These are phyloP conservation scores for Geranium incanum DNA, from an alignment of 441 rosid species.

Conservation along the genomic window DNA sequence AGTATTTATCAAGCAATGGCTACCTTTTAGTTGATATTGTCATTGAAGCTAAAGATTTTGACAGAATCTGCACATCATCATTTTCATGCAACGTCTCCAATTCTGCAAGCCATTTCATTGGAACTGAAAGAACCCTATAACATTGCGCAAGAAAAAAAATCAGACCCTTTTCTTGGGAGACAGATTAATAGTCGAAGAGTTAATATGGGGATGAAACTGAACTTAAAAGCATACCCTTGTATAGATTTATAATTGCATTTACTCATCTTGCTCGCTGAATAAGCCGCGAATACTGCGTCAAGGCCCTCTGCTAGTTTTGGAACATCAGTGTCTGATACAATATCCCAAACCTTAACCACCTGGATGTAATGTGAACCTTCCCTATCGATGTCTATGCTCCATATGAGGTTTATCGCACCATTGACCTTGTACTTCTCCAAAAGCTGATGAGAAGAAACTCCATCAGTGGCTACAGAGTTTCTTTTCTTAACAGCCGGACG, in stretches of 20 bases:
- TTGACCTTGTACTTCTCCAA: conserved; percentile 3
- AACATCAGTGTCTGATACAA: background rate
- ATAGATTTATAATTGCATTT: background rate
- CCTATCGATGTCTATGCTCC: background rate
- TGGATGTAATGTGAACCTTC: background rate
- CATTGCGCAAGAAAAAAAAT: background rate
- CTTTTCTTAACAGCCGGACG: background rate
- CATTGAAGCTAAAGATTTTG: background rate
- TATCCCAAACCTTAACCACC: conserved; percentile 2
- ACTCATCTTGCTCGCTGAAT: background rate
- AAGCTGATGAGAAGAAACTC: background rate
- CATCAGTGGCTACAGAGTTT: background rate
- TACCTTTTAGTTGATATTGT: background rate
- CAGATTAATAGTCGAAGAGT: too few relatives aligned
- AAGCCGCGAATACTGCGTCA: background rate
- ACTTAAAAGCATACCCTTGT: background rate
- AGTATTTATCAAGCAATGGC: background rate
- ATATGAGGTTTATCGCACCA: background rate
- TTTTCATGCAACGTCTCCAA: background rate
- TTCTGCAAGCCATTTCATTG: background rate
- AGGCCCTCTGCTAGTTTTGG: conserved; percentile 3
- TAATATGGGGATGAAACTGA: background rate
- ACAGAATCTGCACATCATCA: background rate
- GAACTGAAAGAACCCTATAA: background rate
- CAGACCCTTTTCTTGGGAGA: background rate